phyloP scores from a whole-genome alignment of 2,329 filamentous ascomycete genomes.

The Pseudogymnoascus sp. region DNA sequence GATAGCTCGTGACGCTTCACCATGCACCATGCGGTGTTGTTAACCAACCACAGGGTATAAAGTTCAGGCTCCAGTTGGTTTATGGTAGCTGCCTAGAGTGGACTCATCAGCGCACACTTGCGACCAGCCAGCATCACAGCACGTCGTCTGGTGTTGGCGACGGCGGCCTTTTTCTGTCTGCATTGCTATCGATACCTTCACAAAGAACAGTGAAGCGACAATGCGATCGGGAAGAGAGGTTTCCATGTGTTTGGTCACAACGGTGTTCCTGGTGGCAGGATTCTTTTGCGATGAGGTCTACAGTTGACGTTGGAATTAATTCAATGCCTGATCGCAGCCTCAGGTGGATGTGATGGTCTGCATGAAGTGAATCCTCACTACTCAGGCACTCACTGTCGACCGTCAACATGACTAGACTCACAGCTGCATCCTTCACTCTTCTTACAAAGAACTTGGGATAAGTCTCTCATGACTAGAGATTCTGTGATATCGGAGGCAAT shows the following conservation, averaged over 20 bases:
- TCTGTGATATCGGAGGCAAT: not conserved
- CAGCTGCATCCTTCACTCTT: not conserved
- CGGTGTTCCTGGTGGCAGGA: not conserved
- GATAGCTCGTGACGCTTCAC: not conserved
- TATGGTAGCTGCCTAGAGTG: constrained; percentile 1
- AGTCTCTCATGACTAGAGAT: not conserved
- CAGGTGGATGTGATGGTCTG: constrained; percentile 1
- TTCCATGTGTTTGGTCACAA: constrained; percentile 1
- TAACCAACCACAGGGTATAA: not conserved
- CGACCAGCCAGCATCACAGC: constrained; percentile 56
- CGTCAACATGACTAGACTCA: not conserved
- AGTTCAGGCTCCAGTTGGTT: not conserved
- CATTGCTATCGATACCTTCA: not conserved
- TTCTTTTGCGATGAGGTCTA: not conserved
- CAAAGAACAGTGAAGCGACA: constrained; percentile 1
- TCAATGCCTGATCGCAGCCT: constrained; percentile 8
- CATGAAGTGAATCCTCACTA: constrained; percentile 8
- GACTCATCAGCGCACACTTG: constrained; percentile 2
- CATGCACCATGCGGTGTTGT: not conserved
- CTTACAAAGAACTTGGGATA: not conserved
- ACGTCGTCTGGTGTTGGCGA: constrained; percentile 63
- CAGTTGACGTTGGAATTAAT: constrained; percentile 6
- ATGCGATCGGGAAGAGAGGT: not conserved
- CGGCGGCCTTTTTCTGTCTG: constrained; percentile 30
- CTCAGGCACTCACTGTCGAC: not conserved